phyloP scores from a whole-genome alignment of 768 basidiomycete species.

The Hygrocybe coccinea region DNA sequence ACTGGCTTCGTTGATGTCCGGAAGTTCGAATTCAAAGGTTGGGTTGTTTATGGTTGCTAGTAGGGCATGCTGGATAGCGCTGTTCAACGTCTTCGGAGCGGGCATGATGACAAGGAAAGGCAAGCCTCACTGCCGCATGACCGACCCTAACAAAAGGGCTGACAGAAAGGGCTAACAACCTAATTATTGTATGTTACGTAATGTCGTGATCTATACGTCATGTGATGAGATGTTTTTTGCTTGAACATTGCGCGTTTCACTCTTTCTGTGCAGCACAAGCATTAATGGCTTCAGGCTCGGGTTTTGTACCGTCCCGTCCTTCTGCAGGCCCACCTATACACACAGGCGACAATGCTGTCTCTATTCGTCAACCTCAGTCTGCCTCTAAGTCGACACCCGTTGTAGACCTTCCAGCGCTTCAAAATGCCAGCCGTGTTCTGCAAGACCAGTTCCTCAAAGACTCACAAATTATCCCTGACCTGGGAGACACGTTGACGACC shows the following conservation, averaged over 20 bases:
- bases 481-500: slow-evolving; percentile 61
- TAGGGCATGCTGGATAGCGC: no score
- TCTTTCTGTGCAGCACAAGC: background rate
- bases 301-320: background rate
- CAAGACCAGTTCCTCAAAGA: slow-evolving; percentile 70
- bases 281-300: background rate
- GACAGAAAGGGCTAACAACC: no score
- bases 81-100: no score
- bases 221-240: background rate
- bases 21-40: background rate
- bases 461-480: slow-evolving; percentile 67
- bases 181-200: slow-evolving; percentile 18
- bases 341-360: background rate
- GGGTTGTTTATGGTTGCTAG: no score
- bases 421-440: slow-evolving; percentile 62
- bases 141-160: no score
- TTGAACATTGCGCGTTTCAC: background rate
- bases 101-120: no score
- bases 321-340: background rate
- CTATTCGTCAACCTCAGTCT: background rate
- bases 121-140: no score
- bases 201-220: slow-evolving; percentile 16
- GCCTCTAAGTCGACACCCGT: background rate
- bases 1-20: slow-evolving; percentile 20
- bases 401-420: slow-evolving; percentile 59